Conservation (phyloP, 2,329 filamentous ascomycete species). For the Fusarium sp. region DNA sequence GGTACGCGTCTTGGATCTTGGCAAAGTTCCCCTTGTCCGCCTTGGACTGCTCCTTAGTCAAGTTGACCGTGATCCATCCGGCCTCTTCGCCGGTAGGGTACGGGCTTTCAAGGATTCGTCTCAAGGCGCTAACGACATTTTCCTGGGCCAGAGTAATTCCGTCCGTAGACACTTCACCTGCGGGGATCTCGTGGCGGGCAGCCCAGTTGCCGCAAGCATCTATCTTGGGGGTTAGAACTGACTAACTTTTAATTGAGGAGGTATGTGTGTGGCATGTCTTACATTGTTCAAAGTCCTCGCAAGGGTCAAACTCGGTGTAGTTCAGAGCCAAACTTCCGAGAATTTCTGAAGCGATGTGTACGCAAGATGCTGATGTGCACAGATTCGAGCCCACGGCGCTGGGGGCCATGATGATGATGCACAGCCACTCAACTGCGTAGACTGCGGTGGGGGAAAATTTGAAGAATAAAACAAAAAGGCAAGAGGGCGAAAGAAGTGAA, state of each 20-base stretch:
- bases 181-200: conserved; percentile 70
- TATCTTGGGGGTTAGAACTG: neutral
- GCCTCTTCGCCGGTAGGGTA: conserved; percentile 66
- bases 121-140: conserved; percentile 32
- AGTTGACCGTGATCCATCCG: conserved; percentile 21
- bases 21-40: conserved; percentile 71
- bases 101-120: conserved; percentile 50
- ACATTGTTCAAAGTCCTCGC: conserved; percentile 74
- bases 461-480: neutral
- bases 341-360: conserved; percentile 48
- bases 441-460: fast-evolving
- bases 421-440: neutral
- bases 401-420: neutral
- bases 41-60: conserved; percentile 51
- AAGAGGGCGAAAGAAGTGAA: neutral
- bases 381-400: neutral
- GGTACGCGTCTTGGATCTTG: conserved; percentile 72
- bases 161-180: conserved; percentile 60
- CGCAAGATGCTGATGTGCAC: conserved; percentile 43
- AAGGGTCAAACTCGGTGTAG: conserved; percentile 73
- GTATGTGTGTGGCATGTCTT: fast-evolving
- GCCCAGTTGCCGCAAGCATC: conserved; percentile 73
- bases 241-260: no score
- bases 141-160: neutral
- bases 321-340: conserved; percentile 48